Evolutionary conservation across 176 grass and related monocot genomes (phyloP), one percentile per base, ranked within the genome.

Genomic region (Carex kokanica): DNA sequence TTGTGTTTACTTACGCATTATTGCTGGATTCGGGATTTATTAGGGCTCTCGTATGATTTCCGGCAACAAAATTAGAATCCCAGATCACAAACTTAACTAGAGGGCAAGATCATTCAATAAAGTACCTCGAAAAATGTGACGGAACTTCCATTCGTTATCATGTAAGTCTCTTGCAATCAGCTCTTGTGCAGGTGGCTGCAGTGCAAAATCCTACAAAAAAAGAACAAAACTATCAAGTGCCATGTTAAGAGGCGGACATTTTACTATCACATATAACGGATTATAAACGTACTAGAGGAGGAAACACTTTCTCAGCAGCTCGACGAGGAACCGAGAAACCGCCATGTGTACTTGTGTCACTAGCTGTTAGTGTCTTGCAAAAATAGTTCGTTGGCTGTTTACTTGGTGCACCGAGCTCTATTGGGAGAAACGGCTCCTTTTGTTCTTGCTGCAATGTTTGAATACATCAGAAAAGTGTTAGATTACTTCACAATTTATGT

Each of bases 91-190:
- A 23, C 72, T 16, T 29, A 75, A 75, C 14, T 55, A 31, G 25
- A 55, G 49, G 23, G 8, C 24, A 32, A 32, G 24, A 54, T 78
- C 73, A 78, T 56, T 78, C 21, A 18, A 78, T 18, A 25, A 32
- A 70, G 36, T 90, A 97, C 95, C 95, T 32, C 95, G 90, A 85
- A 97, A 97, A 84, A 97, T 92, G 63, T 97, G 95, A 54, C 95
- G 95, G 80, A 97, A 97, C 86, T 97, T 97, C 95, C 95, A 97
- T 40, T 97, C 95, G 41, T 97, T 97, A 12, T 92, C 95, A 91
- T 97, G 95, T 54, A 97, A 67, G 78, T 97, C 95, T 83, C 67
- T 92, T 64, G 92, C 95, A 81, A 94, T 79, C 67, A 97, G 63
- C 84, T 97, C 95, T 85, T 97, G 95, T 29, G 87, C 87, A 54